phyloP scores from a whole-genome alignment of 371 early-diverging fungal species.

The Circinella umbellata region DNA sequence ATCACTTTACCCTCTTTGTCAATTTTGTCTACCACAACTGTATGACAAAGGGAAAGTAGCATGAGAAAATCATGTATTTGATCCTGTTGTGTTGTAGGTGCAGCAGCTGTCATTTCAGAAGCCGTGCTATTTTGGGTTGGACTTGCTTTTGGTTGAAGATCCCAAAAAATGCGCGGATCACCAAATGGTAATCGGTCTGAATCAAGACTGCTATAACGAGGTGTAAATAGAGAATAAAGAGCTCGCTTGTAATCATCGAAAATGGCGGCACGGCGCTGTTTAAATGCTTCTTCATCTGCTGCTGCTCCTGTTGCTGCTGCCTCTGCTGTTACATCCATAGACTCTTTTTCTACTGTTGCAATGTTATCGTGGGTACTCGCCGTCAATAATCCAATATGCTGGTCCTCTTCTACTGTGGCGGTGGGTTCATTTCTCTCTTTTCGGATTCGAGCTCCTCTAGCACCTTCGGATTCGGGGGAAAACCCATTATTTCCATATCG shows the following conservation, averaged over 20 bases:
- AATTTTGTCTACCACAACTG: slow-evolving; percentile 83
- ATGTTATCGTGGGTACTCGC: not conserved
- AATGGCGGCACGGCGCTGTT: slow-evolving; percentile 37
- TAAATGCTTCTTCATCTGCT: not conserved
- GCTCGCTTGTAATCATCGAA: slow-evolving; percentile 61
- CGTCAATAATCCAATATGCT: slow-evolving; percentile 15
- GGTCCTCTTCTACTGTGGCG: slow-evolving; percentile 9
- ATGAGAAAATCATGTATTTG: slow-evolving; percentile 80
- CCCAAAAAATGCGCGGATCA: slow-evolving; percentile 78
- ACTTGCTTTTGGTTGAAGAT: slow-evolving; percentile 45
- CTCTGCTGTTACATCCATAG: not conserved
- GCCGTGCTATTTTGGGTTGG: not conserved
- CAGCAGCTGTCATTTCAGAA: slow-evolving; percentile 6
- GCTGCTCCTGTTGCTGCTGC: not conserved
- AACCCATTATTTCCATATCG: slow-evolving; percentile 82
- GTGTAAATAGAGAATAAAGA: slow-evolving; percentile 70
- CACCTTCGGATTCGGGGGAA: slow-evolving; percentile 65
- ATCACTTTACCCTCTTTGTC: slow-evolving; percentile 60
- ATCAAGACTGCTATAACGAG: slow-evolving; percentile 73
- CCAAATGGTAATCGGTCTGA: slow-evolving; percentile 78
- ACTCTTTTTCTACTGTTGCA: not conserved
- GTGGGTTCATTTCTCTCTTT: slow-evolving; percentile 29
- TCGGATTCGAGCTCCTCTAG: slow-evolving; percentile 53
- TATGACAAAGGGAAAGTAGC: slow-evolving; percentile 91
- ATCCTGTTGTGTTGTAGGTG: not conserved